phyloP scores from a whole-genome alignment of 257 asterid genomes.

The Salvia rosmarinus region DNA sequence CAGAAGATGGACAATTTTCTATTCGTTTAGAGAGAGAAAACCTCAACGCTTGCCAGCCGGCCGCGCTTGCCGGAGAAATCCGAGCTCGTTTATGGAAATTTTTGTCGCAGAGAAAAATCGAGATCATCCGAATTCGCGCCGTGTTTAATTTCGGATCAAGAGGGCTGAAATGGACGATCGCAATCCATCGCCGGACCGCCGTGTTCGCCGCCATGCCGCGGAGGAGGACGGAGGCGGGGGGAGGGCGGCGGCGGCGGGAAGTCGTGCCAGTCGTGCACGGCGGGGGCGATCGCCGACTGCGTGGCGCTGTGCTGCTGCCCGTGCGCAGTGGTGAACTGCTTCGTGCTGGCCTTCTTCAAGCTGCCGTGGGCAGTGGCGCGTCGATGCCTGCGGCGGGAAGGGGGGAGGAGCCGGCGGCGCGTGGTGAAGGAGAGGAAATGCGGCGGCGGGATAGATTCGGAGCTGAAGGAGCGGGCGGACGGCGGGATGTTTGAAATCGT shows the following conservation, averaged over 20 bases:
- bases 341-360: constrained; percentile 70
- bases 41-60: neutral
- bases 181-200: constrained; percentile 35
- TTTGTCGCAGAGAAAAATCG: neutral
- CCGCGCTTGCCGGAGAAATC: neutral
- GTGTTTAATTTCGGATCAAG: neutral
- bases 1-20: constrained; percentile 21
- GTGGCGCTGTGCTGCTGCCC: constrained; percentile 97
- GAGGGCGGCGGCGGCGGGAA: constrained; percentile 57
- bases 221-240: constrained; percentile 50
- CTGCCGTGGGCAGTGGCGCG: constrained; percentile 87
- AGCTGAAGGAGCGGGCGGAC: constrained; percentile 37
- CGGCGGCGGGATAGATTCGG: constrained; percentile 29
- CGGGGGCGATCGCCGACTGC: constrained; percentile 88
- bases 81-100: constrained; percentile 17
- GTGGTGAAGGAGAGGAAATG: too few species aligned
- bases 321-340: constrained; percentile 72
- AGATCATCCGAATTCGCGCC: neutral
- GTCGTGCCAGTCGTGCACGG: constrained; percentile 85
- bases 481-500: constrained; percentile 37
- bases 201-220: constrained; percentile 37
- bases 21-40: neutral
- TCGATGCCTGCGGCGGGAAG: constrained; percentile 43
- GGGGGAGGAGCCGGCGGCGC: constrained; percentile 38
- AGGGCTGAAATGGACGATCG: constrained; percentile 31